Conservation (phyloP, 768 basidiomycete genomes). For the Termitomyces sp. region DNA sequence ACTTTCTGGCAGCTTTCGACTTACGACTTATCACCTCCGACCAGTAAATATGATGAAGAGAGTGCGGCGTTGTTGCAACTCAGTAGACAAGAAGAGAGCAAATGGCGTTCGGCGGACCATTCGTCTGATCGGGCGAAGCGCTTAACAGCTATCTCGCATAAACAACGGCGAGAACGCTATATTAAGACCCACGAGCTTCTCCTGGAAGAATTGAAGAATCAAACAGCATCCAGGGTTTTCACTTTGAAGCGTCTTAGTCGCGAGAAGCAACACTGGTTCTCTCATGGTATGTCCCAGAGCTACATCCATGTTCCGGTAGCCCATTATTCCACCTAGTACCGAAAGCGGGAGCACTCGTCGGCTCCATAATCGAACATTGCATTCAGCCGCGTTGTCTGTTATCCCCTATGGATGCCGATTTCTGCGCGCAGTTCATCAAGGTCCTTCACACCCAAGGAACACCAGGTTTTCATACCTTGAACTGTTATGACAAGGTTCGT, state of each 20-base stretch:
- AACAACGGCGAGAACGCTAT: conserved; percentile 62
- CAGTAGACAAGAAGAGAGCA: conserved; percentile 66
- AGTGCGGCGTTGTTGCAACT: conserved; percentile 54
- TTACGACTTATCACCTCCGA: conserved; percentile 82
- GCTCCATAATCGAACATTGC: conserved; percentile 81
- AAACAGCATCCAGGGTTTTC: conserved; percentile 65
- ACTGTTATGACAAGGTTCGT: conserved; percentile 76
- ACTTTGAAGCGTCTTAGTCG: conserved; percentile 73
- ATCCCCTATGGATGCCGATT: conserved; percentile 97
- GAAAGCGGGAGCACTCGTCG: conserved; percentile 48
- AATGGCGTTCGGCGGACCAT: conserved; percentile 63
- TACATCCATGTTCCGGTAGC: background rate
- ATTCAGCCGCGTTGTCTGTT: conserved; percentile 88
- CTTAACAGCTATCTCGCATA: conserved; percentile 51
- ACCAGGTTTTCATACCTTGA: conserved; percentile 80
- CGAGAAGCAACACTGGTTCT: conserved; percentile 84
- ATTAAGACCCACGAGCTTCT: conserved; percentile 56
- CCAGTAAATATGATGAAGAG: conserved; percentile 76
- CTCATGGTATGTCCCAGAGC: conserved; percentile 41
- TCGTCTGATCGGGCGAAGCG: conserved; percentile 64
- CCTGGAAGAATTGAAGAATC: conserved; percentile 71
- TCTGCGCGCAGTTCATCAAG: conserved; percentile 87
- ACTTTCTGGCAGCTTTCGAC: conserved; percentile 97
- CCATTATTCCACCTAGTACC: conserved; percentile 27
- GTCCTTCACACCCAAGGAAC: conserved; percentile 87